Base-by-base conservation (phyloP, 495 filamentous ascomycete genomes). In the Aspergillus indologenus region DNA sequence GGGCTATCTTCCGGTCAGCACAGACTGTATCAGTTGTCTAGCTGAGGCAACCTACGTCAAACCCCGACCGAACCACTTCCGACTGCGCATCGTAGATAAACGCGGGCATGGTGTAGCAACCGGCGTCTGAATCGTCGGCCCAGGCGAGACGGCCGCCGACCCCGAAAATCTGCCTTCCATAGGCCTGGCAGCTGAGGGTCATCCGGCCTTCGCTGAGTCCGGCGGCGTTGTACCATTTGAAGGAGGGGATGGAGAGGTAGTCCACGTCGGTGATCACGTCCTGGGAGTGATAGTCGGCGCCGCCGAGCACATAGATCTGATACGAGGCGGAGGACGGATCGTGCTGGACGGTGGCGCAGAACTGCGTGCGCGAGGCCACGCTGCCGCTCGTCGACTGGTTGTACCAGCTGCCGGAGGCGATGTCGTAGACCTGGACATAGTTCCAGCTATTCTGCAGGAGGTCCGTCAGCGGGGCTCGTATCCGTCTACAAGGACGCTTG, bases 11-110 rank as follows among this genome's bases (percentile, higher is more conserved):
- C 26, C n/a, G n/a, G 9, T 29, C 26, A 29, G 26, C 26, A 29
- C 26, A 29, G 9, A 20, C 19, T 46, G 8, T 19, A 31, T n/a
- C 5, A 19, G 6, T 1, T 29, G 11, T 49, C 9, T 18, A 5
- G n/a, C 11, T 3, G 22, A 1, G 31, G 18, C 7, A n/a, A n/a
- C 63, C 45, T 47, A 65, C 63, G 52, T 65, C 50, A 19, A 62
- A 65, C 1, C 21, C 17, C 4, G 49, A 20, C n/a, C 43, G 44
- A 1, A 54, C 34, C 14, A 43, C 45, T 46, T 65, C 54, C 0
- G 63, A 62, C 19, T 62, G 53, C 0, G 63, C 59, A 21, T 65
- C 63, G 26, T 65, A 65, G 1, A 62, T 48, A 31, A 62, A 65
- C 5, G 57, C 63, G 0, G 63, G 63, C 34, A 53, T 54, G 8